Percentiles rank a stretch among this genome's conserved stretches.
These are phyloP conservation scores for Hanseniaspora clermontiae DNA, from an alignment of 805 yeast species.

Conservation along the genomic window DNA sequence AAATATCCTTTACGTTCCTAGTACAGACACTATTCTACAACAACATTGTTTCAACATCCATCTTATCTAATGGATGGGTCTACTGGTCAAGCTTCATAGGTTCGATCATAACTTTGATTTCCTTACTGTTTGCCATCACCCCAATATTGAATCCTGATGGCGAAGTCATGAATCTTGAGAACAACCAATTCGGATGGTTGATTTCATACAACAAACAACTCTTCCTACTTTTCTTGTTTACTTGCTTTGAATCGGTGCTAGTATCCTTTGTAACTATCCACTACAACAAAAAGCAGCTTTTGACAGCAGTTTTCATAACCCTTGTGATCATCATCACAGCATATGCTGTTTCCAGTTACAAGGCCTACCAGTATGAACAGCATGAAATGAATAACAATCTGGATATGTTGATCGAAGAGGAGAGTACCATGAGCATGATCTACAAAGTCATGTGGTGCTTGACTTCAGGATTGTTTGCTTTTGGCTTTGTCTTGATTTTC, in stretches of 20 bases:
- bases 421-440: conserved; percentile 22
- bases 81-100: conserved; percentile 10
- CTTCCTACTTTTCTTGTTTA: conserved; percentile 49
- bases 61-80: conserved; percentile 4
- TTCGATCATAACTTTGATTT: conserved; percentile 52
- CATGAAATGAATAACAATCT: conserved; percentile 41
- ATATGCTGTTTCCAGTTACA: conserved; percentile 60
- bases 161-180: conserved; percentile 7
- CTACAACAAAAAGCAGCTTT: conserved; percentile 48
- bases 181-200: conserved; percentile 24
- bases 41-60: conserved; percentile 12
- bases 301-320: conserved; percentile 63
- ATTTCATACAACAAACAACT: conserved; percentile 27
- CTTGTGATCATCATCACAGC: conserved; percentile 61
- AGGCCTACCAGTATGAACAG: conserved; percentile 24
- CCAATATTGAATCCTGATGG: conserved; percentile 9
- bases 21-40: conserved; percentile 20
- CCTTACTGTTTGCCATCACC: conserved; percentile 46
- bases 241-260: conserved; percentile 60
- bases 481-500: conserved; percentile 59
- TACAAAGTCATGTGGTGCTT: conserved; percentile 37
- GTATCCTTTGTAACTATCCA: conserved; percentile 55
- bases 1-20: conserved; percentile 48
- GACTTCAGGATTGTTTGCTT: conserved; percentile 43
- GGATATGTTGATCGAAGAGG: conserved; percentile 22